Percentiles rank a stretch among this genome's conserved stretches.
Evolutionary conservation across 306 rosid genomes (phyloP).

Genomic region (Benincasa hispida): DNA sequence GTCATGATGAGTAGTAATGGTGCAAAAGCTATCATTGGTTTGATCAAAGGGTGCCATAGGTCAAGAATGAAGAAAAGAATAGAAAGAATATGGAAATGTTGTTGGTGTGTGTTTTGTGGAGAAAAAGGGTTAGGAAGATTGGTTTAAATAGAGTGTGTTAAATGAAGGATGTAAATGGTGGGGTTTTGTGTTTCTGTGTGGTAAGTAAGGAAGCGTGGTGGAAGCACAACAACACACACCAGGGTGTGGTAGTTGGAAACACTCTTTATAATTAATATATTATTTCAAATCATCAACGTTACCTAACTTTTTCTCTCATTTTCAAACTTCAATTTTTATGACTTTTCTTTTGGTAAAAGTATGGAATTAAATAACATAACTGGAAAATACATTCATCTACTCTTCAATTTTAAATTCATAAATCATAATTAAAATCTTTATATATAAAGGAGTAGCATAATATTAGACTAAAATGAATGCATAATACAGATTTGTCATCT

Average conservation of each 20-base stretch:
- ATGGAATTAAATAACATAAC: too few species aligned
- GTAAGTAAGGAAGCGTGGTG: conserved; percentile 1
- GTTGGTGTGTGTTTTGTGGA: neutral
- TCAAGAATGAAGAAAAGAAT: neutral
- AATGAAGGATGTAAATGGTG: neutral
- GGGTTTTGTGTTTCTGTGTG: neutral
- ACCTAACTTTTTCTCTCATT: neutral
- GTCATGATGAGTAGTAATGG: conserved; percentile 19
- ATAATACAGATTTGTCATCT: too few species aligned
- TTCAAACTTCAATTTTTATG: neutral
- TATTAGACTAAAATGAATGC: too few species aligned
- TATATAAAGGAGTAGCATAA: too few species aligned
- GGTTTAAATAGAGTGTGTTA: neutral
- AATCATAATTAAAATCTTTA: too few species aligned
- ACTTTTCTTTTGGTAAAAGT: neutral
- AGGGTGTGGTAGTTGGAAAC: neutral
- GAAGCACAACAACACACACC: neutral
- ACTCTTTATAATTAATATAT: too few species aligned
- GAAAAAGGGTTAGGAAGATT: neutral
- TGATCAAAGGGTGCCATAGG: conserved; percentile 25
- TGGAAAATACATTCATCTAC: too few species aligned
- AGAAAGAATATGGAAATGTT: neutral
- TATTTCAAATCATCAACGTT: neutral
- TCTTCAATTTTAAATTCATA: too few species aligned
- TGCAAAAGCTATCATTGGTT: conserved; percentile 22